These are phyloP conservation scores for Lentinula edodes DNA, from an alignment of 768 basidiomycete species.

Conservation along the genomic window DNA sequence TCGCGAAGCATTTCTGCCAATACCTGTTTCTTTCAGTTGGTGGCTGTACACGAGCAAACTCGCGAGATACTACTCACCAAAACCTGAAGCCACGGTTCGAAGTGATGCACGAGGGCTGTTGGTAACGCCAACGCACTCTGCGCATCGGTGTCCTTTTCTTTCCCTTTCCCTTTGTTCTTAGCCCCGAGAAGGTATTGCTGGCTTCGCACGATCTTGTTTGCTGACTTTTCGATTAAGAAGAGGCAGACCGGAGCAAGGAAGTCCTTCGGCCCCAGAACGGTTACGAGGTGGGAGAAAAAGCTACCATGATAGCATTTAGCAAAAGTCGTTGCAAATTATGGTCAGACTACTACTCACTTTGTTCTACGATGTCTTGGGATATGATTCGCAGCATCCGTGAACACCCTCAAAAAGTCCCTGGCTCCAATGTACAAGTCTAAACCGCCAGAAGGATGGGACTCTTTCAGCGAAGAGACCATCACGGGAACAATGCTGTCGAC, in stretches of 20 bases:
- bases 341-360: conserved; percentile 44
- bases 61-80: conserved; percentile 31
- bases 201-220: conserved; percentile 62
- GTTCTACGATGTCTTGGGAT: conserved; percentile 91
- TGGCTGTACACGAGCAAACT: not conserved
- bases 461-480: conserved; percentile 76
- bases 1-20: conserved; percentile 65
- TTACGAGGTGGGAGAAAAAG: conserved; percentile 85
- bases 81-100: conserved; percentile 41
- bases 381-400: conserved; percentile 89
- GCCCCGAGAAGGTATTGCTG: not conserved
- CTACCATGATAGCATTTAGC: conserved; percentile 30
- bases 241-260: conserved; percentile 82
- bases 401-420: conserved; percentile 81
- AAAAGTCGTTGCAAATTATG: not conserved
- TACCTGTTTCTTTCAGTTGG: conserved; percentile 32
- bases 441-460: conserved; percentile 37
- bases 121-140: conserved; percentile 60
- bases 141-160: conserved; percentile 44
- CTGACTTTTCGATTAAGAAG: conserved; percentile 76
- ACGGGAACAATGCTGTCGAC: conserved; percentile 92
- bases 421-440: conserved; percentile 65
- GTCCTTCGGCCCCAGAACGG: conserved; percentile 71
- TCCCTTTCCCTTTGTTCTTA: not conserved
- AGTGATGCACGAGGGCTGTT: conserved; percentile 56